Evolutionary conservation across 306 rosid genomes (phyloP), one percentile per base, ranked within the genome.

Genomic region (Begonia loranthoides): DNA sequence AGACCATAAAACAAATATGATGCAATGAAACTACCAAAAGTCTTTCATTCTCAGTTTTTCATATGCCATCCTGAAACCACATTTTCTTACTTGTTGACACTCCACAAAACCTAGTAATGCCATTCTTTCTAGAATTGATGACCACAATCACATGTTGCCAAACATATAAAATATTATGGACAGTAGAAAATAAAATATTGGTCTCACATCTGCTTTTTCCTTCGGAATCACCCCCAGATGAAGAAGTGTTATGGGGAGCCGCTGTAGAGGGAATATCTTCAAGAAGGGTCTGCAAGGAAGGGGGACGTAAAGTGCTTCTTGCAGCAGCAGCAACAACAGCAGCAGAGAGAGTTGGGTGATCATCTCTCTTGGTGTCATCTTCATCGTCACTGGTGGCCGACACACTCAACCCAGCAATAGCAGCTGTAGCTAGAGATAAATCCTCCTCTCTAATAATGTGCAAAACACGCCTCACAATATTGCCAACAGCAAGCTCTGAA

Each of bases 401-500:
- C 66, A 92, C 39, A 63, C 77, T 88, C 81, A 79, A 75, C 57
- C 81, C 99, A 62, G 76, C 93, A 64, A 92, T 39, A 52, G 93
- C 87, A 62, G 79, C 96, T 3, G 96, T 75, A 10, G 86, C 74
- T 61, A 92, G 82, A 66, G 99, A 86, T 54, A 80, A 82, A 69
- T 87, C 70, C 67, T 86, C 99, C 83, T 92, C 96, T 75, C 96
- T 83, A 57, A 92, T 83, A 66, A 86, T 92, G 72, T 83, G 87
- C 77, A 92, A 70, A 75, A 87, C 81, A 59, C 99, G 96, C 79
- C 99, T 87, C 64, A 77, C 96, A 50, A 92, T 87, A 65, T 92
- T 92, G 55, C 99, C 99, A 69, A 92, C 99, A 36, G 99, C 93
- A 45, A 92, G 77, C 81, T 92, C 99, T 92, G 82, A 71, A 43